Conservation (phyloP, 2,329 filamentous ascomycete genomes). For the Sporothrix globosa region DNA sequence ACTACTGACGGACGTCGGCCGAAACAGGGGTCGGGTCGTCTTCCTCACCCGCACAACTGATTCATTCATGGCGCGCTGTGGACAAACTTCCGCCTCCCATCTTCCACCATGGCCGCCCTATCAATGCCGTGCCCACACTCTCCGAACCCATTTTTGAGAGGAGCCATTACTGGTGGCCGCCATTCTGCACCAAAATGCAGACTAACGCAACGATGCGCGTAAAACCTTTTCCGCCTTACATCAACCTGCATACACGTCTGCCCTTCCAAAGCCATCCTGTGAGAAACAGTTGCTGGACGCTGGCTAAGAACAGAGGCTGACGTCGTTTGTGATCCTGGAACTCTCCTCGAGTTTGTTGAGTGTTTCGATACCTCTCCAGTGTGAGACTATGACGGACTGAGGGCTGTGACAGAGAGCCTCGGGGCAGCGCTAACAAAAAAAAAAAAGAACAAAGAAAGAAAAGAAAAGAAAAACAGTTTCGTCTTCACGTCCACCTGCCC, state of each 20-base stretch:
- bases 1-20: conserved; percentile 8
- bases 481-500: not conserved
- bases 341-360: no score
- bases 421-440: not conserved
- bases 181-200: not conserved
- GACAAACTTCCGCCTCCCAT: not conserved
- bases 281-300: not conserved
- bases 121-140: conserved; percentile 17
- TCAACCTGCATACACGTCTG: conserved; percentile 1
- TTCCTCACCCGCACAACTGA: conserved; percentile 19
- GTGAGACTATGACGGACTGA: no score
- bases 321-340: no score
- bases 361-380: no score
- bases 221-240: conserved; percentile 25
- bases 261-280: conserved; percentile 10
- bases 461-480: no score
- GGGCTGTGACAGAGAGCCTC: not conserved
- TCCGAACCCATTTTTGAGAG: not conserved
- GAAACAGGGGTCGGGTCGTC: not conserved
- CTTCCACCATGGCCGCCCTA: not conserved
- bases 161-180: not conserved
- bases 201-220: conserved; percentile 19
- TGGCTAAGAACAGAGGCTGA: no score
- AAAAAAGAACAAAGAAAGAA: no score
- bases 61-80: not conserved